phyloP scores from a whole-genome alignment of 1,284 basidiomycete species.

The Pyrrhoderma noxium region DNA sequence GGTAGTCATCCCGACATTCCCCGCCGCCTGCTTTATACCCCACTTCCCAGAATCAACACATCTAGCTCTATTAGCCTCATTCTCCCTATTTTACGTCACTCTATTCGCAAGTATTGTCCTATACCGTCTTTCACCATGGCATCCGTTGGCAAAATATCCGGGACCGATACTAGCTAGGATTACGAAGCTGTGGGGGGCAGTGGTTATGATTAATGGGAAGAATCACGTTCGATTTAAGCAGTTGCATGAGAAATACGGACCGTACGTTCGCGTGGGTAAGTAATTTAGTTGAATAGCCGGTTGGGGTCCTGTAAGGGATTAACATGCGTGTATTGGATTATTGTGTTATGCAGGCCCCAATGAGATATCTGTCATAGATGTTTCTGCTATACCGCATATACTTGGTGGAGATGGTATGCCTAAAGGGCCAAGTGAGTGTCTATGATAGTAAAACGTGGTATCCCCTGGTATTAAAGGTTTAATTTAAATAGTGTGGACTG shows the following conservation, averaged over 20 bases:
- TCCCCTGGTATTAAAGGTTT: background rate
- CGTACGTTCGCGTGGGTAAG: conserved; percentile 22
- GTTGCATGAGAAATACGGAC: conserved; percentile 20
- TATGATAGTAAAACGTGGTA: background rate
- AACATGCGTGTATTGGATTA: no score
- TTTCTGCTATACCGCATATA: conserved; percentile 25
- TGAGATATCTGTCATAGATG: conserved; percentile 28
- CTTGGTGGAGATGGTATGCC: conserved; percentile 28
- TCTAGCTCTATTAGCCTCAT: conserved; percentile 18
- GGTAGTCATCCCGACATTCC: background rate
- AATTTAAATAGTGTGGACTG: conserved; percentile 14
- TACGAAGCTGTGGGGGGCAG: conserved; percentile 19
- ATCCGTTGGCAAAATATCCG: conserved; percentile 23
- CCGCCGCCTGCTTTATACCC: background rate
- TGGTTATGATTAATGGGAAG: conserved; percentile 11
- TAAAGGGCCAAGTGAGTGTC: conserved; percentile 25
- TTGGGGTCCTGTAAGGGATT: no score
- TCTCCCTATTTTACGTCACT: conserved; percentile 17
- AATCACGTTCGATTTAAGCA: conserved; percentile 1
- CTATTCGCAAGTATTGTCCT: conserved; percentile 13
- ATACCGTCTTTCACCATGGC: conserved; percentile 24
- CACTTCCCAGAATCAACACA: conserved; percentile 19
- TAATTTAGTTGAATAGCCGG: no score
- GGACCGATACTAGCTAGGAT: conserved; percentile 20
- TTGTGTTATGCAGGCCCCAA: conserved; percentile 29